Conservation (phyloP, 148 eudicot genomes). For the Amaranthus hypochondriacus region DNA sequence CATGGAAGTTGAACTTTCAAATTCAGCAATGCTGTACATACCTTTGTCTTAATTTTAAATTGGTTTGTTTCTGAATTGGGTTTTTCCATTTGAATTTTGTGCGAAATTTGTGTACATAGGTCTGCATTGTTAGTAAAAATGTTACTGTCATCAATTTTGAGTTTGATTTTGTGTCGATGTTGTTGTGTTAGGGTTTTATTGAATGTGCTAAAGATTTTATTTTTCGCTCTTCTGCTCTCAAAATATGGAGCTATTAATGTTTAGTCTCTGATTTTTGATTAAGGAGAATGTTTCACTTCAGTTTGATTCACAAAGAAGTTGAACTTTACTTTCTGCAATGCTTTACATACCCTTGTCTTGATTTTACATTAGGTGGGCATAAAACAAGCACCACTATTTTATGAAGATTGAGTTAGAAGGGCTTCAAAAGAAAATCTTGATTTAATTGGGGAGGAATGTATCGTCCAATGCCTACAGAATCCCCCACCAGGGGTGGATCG, state of each 20-base stretch:
- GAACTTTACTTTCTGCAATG: constrained; percentile 7
- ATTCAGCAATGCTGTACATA: constrained; percentile 14
- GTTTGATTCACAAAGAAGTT: constrained; percentile 8
- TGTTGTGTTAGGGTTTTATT: not conserved
- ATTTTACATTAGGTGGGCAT: constrained; percentile 21
- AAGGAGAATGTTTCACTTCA: not conserved
- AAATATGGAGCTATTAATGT: not conserved
- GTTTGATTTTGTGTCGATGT: constrained; percentile 5
- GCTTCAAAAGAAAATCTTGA: not conserved
- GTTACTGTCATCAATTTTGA: constrained; percentile 1
- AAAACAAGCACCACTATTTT: constrained; percentile 3
- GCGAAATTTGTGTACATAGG: not conserved
- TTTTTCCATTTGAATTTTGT: not conserved
- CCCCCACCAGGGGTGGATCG: constrained; percentile 64
- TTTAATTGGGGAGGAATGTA: constrained; percentile 43
- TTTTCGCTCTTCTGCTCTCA: not conserved
- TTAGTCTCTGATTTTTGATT: not conserved
- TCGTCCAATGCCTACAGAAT: constrained; percentile 44
- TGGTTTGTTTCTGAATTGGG: not conserved
- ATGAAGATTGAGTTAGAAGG: constrained; percentile 18
- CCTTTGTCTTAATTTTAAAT: constrained; percentile 14
- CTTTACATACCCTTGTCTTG: constrained; percentile 12
- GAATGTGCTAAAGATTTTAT: no score
- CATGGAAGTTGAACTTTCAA: constrained; percentile 5
- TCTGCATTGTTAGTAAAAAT: not conserved